Evolutionary conservation across 73 alveolate species (phyloP), one percentile per base, ranked within the genome.

Genomic region (Paramecium tetraurelia): DNA sequence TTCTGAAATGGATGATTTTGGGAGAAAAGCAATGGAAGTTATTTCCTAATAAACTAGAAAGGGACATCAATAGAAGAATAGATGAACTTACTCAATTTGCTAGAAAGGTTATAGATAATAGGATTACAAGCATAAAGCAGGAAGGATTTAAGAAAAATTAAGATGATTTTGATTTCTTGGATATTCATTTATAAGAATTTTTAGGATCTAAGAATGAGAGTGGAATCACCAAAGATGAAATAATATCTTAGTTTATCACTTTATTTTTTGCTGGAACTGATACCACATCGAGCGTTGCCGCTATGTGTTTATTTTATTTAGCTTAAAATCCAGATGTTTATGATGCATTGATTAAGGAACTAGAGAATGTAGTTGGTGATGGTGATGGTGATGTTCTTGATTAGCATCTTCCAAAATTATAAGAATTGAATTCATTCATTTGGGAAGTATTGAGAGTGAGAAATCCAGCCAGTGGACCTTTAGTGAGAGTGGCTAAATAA

Each of bases 241-340:
- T 80, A 43, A 24, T 21, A 4, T 48, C 46, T n/a, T 24, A 24
- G 24, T 80, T 80, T 44, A 46, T 80, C 0, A 43, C 90, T 4
- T 22, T 80, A 46, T 80, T 44, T 48, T 21, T 35, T 43, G 90
- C 90, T 22, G 90, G 90, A 1, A 24, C 76, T 12, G 90, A 46
- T 80, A 80, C 90, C 10, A 43, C 90, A 9, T 59, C 75, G 0
- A 24, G 33, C 20, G 76, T 35, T 24, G 41, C 44, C 6, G 44
- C 76, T 4, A 80, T 31, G 46, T 1, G 57, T 48, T 80, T 41
- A 80, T 80, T 38, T 48, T 80, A 24, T 12, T 48, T 80, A 46
- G 90, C 57, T 1, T 27, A 80, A 44, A 0, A 80, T 10, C 18
- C 7, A 80, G 27, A 41, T 8, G 22, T 24, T 24, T 43, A 80